Evolutionary conservation across 176 grass and related monocot species (phyloP).

Genomic region (Eragrostis curvula): DNA sequence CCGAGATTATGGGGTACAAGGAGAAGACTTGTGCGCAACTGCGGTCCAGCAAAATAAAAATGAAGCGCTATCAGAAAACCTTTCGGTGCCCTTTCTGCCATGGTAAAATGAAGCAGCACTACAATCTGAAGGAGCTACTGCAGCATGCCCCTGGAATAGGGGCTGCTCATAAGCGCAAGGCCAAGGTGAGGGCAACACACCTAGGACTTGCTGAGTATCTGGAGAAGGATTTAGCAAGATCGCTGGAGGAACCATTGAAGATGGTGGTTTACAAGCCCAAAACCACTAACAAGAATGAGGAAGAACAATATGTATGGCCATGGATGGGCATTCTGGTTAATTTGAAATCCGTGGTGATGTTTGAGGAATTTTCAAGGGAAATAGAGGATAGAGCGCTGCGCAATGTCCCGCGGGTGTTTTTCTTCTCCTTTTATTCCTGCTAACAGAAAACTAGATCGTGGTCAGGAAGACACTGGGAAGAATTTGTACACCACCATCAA

Average conservation of each 20-base stretch:
- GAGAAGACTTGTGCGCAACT: slow-evolving; percentile 44
- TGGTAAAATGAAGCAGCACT: slow-evolving; percentile 75
- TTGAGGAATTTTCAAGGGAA: slow-evolving; percentile 12
- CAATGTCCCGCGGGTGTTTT: too few species aligned
- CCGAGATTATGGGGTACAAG: slow-evolving; percentile 59
- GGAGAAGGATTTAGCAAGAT: slow-evolving; percentile 53
- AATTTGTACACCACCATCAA: too few species aligned
- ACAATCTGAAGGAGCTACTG: slow-evolving; percentile 63
- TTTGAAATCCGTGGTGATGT: slow-evolving; percentile 37
- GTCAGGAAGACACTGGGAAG: too few species aligned
- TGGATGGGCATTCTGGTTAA: slow-evolving; percentile 71
- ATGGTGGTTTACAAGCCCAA: slow-evolving; percentile 26
- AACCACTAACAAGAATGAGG: slow-evolving; percentile 28
- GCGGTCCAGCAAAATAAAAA: slow-evolving; percentile 39
- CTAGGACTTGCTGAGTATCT: slow-evolving; percentile 66
- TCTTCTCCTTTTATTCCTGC: too few species aligned
- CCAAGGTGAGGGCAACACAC: slow-evolving; percentile 73
- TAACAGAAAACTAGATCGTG: too few species aligned
- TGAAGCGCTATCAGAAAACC: slow-evolving; percentile 41
- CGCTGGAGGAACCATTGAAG: slow-evolving; percentile 21
- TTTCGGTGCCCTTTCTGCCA: slow-evolving; percentile 76
- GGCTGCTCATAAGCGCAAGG: slow-evolving; percentile 54
- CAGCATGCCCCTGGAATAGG: slow-evolving; percentile 80
- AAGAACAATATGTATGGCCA: slow-evolving; percentile 61
- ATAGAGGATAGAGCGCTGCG: slow-evolving; percentile 54